A percentile compares a stretch with the other conserved stretches of the same genome.
Evolutionary conservation across 2,329 filamentous ascomycete species (phyloP).

Genomic region (Colletotrichum sp.): DNA sequence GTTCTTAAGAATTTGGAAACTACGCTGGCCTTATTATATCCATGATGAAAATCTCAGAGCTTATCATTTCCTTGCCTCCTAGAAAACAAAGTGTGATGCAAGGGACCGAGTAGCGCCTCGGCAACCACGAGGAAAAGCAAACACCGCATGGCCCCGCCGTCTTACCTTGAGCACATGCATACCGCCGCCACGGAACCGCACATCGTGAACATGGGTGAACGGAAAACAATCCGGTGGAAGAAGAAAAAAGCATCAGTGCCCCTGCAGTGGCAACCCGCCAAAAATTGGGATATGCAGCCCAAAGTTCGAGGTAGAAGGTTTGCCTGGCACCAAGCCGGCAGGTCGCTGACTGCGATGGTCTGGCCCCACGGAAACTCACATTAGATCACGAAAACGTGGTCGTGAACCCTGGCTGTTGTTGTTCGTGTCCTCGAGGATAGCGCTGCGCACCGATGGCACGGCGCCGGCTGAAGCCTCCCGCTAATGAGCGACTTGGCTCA

Average conservation of each 20-base stretch:
- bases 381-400: background rate
- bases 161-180: background rate
- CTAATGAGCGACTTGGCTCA: background rate
- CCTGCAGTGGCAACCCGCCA: background rate
- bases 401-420: background rate
- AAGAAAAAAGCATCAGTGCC: background rate
- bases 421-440: background rate
- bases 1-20: background rate
- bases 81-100: background rate
- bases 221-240: background rate
- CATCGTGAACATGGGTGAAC: background rate
- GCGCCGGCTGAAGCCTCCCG: conserved; percentile 12
- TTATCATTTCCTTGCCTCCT: background rate
- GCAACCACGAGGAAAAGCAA: conserved; percentile 14
- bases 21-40: background rate
- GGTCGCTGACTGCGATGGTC: background rate
- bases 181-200: background rate
- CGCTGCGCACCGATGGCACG: conserved; percentile 3
- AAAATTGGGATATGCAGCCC: background rate
- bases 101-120: conserved; percentile 4
- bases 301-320: background rate
- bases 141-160: background rate
- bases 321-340: background rate
- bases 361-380: background rate
- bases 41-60: background rate